These are phyloP conservation scores for Mycosphaerella sp. DNA, from an alignment of 2,329 filamentous ascomycete genomes.

Conservation along the genomic window DNA sequence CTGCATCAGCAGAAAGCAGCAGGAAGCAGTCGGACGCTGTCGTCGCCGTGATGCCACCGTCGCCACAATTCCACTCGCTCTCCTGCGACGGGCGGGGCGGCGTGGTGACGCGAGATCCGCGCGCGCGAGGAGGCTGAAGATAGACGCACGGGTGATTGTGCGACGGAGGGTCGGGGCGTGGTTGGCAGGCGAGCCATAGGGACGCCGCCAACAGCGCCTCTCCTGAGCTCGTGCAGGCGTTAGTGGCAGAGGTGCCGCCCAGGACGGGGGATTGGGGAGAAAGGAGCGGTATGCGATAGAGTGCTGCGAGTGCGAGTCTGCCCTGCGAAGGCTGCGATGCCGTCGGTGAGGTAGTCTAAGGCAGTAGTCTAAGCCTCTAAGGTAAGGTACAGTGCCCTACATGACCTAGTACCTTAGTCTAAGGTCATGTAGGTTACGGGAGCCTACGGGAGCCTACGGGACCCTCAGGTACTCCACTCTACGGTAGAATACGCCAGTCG, in stretches of 20 bases:
- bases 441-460: too few species aligned
- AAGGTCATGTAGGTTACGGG: too few species aligned
- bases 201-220: conserved; percentile 6
- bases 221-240: conserved; percentile 10
- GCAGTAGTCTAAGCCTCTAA: too few species aligned
- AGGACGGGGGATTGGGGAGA: conserved; percentile 11
- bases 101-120: conserved; percentile 9
- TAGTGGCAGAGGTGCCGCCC: not conserved
- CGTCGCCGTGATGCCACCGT: too few species aligned
- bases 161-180: conserved; percentile 1
- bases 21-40: conserved; percentile 9
- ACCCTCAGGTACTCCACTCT: too few species aligned
- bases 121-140: conserved; percentile 13
- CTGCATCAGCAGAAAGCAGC: conserved; percentile 9
- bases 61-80: conserved; percentile 3
- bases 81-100: not conserved
- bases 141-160: conserved; percentile 11
- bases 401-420: too few species aligned
- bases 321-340: too few species aligned
- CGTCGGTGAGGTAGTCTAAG: too few species aligned
- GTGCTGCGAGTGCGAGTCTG: too few species aligned
- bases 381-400: too few species aligned
- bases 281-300: conserved; percentile 6
- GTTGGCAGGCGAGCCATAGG: not conserved
- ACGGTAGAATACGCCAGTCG: too few species aligned